Evolutionary conservation across 129 eudicot species (phyloP).

Genomic region (Chrysanthemum lavandulifolium): DNA sequence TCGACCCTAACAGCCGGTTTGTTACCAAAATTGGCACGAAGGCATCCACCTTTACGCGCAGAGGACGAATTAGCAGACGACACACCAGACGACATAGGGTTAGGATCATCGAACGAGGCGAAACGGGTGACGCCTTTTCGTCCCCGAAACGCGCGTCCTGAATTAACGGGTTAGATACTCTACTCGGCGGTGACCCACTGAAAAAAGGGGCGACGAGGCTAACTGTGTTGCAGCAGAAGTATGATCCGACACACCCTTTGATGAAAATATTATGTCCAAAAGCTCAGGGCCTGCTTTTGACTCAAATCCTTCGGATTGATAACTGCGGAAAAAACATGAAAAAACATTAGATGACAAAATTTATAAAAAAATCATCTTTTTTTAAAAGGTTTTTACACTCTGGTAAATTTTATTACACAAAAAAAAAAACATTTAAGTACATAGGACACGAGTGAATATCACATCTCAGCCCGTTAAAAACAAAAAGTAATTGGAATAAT

Average conservation of each 20-base stretch:
- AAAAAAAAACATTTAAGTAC: too few relatives aligned
- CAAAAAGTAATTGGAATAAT: too few relatives aligned
- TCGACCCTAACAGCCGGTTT: conserved; percentile 86
- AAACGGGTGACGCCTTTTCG: conserved; percentile 53
- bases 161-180: conserved; percentile 96
- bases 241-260: conserved; percentile 55
- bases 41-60: conserved; percentile 71
- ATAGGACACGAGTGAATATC: too few relatives aligned
- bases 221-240: conserved; percentile 50
- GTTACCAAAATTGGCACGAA: conserved; percentile 78
- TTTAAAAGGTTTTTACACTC: neutral
- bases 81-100: conserved; percentile 43
- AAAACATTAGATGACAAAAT: neutral
- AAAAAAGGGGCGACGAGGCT: conserved; percentile 99
- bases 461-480: too few relatives aligned
- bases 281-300: conserved; percentile 85
- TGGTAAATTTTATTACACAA: too few relatives aligned
- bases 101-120: conserved; percentile 53
- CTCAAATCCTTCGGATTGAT: conserved; percentile 67
- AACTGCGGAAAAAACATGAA: conserved; percentile 31
- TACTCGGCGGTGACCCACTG: conserved; percentile 98
- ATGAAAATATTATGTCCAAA: conserved; percentile 77
- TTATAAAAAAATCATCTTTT: neutral
- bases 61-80: conserved; percentile 39
- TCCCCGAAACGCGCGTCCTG: conserved; percentile 84